Base-by-base conservation (phyloP, 306 rosid species). In the Cyamopsis tetragonoloba region DNA sequence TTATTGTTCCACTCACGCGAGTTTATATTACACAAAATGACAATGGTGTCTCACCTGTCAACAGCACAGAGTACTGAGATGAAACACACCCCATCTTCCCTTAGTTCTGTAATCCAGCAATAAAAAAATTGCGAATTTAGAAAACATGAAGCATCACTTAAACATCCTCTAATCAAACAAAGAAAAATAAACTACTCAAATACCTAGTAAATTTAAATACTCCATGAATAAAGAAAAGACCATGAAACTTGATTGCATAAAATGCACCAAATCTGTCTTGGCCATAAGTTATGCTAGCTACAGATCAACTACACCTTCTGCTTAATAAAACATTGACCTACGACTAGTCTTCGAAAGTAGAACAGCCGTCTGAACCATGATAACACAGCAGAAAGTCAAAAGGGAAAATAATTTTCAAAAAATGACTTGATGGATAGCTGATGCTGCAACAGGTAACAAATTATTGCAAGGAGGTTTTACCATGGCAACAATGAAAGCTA, bases 81-180 rank as follows among this genome's bases (percentile, higher is more conserved):
- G 81, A 71, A 61, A 77, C 80, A 81, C 77, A 81, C 72, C 81
- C 85, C 79, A 61, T 49, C 81, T 55, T 75, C 83, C 71, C 85
- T 77, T 81, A 19, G 75, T 71, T 88, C 87, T 83, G 84, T 80
- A 75, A 78, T 80, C 79, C 77, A 84, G 75, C 70, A 62, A 83
- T 42, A 62, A 80, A 73, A 70, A 76, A 61, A 22, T 62, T 43
- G 19, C 65, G 1, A 38, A 76, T 83, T 75, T 58, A 79, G 86
- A 66, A 62, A 61, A 58, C 39, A 72, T 61, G 61, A 46, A 50
- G 64, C 41, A 15, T 4, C 18, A 48, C 67, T 63, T 57, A 62
- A 61, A 71, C 70, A 28, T 48, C 12, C 32, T n/a, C 53, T 34
- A 50, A 23, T 48, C 43, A 35, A 55, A 32, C 37, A 53, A 39